A percentile compares a stretch with the other conserved stretches of the same genome.
These are phyloP conservation scores for Shiraia bambusicola DNA, from an alignment of 2,329 filamentous ascomycete species.

Conservation along the genomic window DNA sequence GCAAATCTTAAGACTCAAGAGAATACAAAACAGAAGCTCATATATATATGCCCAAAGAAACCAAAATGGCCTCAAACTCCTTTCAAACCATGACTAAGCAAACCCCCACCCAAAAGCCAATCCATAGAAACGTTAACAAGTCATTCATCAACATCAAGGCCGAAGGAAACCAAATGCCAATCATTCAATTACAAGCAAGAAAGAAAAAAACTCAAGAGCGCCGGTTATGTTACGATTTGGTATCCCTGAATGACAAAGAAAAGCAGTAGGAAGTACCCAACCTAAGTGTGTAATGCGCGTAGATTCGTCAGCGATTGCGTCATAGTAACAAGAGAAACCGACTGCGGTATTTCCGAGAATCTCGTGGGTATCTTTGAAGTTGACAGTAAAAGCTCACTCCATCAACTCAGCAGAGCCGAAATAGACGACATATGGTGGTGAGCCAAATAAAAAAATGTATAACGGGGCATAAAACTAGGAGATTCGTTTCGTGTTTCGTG, in stretches of 20 bases:
- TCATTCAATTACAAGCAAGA: not conserved
- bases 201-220: slow-evolving; percentile 11
- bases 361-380: slow-evolving; percentile 38
- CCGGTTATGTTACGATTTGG: slow-evolving; percentile 30
- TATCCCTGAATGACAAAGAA: slow-evolving; percentile 21
- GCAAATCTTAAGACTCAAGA: no score
- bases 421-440: slow-evolving; percentile 15
- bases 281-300: slow-evolving; percentile 16
- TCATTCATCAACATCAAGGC: not conserved
- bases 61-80: not conserved
- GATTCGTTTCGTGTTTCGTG: slow-evolving; percentile 21
- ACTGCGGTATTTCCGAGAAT: slow-evolving; percentile 21
- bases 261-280: slow-evolving; percentile 4
- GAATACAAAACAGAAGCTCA: no score
- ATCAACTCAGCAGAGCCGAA: slow-evolving; percentile 19
- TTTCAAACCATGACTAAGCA: no score
- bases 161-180: not conserved
- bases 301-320: slow-evolving; percentile 13
- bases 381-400: slow-evolving; percentile 25
- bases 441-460: slow-evolving; percentile 16
- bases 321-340: slow-evolving; percentile 6
- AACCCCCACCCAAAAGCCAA: not conserved
- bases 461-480: slow-evolving; percentile 17
- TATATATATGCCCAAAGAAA: no score
- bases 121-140: not conserved